These are phyloP conservation scores for Gracilariopsis chorda DNA, from an alignment of 23 red algal species.

Conservation along the genomic window DNA sequence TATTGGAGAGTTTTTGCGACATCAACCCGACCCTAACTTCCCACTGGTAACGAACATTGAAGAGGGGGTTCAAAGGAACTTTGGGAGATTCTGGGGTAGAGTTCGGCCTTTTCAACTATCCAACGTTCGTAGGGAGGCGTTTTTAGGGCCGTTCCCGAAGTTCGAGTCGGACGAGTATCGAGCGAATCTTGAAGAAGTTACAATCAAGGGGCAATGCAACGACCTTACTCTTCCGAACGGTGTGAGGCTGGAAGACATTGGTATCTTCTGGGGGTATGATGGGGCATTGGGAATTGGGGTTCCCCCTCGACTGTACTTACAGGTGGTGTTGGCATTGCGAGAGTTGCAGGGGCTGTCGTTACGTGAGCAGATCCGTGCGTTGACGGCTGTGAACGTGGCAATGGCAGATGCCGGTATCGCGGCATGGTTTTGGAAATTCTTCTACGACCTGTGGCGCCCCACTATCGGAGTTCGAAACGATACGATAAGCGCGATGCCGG, in stretches of 20 bases:
- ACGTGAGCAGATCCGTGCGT: not conserved
- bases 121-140: not conserved
- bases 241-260: not conserved
- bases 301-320: slow-evolving; percentile 19
- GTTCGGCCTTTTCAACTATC: not conserved
- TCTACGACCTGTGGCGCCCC: slow-evolving; percentile 15
- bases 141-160: not conserved
- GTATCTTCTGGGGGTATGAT: slow-evolving; percentile 35
- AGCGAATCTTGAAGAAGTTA: not conserved
- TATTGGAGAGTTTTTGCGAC: not conserved
- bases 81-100: slow-evolving; percentile 18
- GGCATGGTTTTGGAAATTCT: slow-evolving; percentile 39
- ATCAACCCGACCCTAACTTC: slow-evolving; percentile 34
- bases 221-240: not conserved
- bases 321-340: not conserved
- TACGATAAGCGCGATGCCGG: not conserved
- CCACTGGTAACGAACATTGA: not conserved
- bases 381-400: not conserved
- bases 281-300: not conserved
- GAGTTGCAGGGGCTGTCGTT: not conserved
- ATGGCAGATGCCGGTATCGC: slow-evolving; percentile 28
- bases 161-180: not conserved
- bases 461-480: not conserved
- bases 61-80: not conserved
- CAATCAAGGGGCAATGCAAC: not conserved